These are phyloP conservation scores for Naematelia encephala DNA, from an alignment of 768 basidiomycete genomes.

Conservation along the genomic window DNA sequence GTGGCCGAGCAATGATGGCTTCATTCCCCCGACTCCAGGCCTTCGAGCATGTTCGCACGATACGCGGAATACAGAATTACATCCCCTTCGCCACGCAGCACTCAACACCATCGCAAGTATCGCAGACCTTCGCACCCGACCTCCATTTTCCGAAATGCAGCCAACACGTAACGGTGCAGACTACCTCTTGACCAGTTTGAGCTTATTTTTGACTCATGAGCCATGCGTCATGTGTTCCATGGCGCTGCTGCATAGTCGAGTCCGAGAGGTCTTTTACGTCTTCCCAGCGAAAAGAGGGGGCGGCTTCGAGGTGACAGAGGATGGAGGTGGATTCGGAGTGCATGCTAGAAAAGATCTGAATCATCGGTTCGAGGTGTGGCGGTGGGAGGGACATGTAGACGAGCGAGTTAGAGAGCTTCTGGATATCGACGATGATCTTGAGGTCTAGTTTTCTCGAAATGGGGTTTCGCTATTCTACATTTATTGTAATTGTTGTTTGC, in stretches of 20 bases:
- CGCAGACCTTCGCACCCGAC: constrained; percentile 45
- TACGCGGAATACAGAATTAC: constrained; percentile 63
- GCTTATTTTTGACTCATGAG: constrained; percentile 88
- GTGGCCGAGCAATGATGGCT: constrained; percentile 33
- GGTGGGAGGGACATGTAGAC: constrained; percentile 56
- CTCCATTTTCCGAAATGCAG: constrained; percentile 41
- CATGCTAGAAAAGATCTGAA: constrained; percentile 82
- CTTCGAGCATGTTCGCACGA: constrained; percentile 60
- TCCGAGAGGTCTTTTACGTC: constrained; percentile 70
- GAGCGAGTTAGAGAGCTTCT: constrained; percentile 26
- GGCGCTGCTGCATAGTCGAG: constrained; percentile 92
- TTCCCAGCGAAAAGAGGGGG: constrained; percentile 72
- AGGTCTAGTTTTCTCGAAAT: no score
- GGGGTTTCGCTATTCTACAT: no score
- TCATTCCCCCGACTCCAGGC: constrained; percentile 48
- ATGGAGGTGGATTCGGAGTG: constrained; percentile 60
- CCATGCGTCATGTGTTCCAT: constrained; percentile 98
- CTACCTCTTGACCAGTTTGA: constrained; percentile 81
- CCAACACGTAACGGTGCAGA: constrained; percentile 64
- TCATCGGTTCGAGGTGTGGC: constrained; percentile 73
- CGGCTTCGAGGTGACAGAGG: constrained; percentile 55
- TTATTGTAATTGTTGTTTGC: no score
- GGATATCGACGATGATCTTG: constrained; percentile 26
- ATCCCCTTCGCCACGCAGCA: constrained; percentile 81
- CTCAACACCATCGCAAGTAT: constrained; percentile 58